Evolutionary conservation across 768 basidiomycete species (phyloP), one percentile per base, ranked within the genome.

Genomic region (Auricularia sp.): DNA sequence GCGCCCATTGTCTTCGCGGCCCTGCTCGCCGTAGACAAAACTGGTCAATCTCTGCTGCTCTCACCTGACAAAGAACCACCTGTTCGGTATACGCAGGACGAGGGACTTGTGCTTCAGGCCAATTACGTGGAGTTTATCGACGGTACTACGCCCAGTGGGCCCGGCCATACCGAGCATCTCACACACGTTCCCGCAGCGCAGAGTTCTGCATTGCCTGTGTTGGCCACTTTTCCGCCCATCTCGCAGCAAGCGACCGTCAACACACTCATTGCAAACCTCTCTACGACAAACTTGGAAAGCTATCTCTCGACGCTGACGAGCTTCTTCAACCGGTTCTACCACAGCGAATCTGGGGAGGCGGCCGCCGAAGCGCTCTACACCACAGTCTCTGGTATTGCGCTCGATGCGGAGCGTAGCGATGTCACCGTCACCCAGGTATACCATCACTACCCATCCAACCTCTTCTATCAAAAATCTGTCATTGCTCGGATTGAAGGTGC

Each of bases 401-500:
- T 42, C 39, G 47, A 16, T 18, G 47, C 18, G 11, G 47, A 18
- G 11, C 47, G 47, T 5, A 21, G 21, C 14, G 47, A 51, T 21
- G 21, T 51, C 16, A 51, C 14, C 47, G 47, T 51, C 18, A 10
- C 10, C 18, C 47, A 51, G 47, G 14, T 51, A 8, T 18, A 8
- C 11, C 47, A 51, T 21, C 8, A 7, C 8, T 42, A 42, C 39
- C 39, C 39, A 8, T 8, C 8, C 39, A 42, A 42, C 0, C 13
- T 42, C 1, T 64, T 64, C 54, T 29, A n/a, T 7, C 54, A 56
- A 54, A 51, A 51, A 16, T 64, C 64, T 10, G 51, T 64, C 36
- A 64, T 64, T 36, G 64, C 54, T 13, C 24, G 54, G 18, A 58
- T 64, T 34, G 64, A 34, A 34, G 64, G 64, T 37, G 58, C 64